Conservation (phyloP, 1,139 yeast genomes). For the Zygosaccharomyces sapae region DNA sequence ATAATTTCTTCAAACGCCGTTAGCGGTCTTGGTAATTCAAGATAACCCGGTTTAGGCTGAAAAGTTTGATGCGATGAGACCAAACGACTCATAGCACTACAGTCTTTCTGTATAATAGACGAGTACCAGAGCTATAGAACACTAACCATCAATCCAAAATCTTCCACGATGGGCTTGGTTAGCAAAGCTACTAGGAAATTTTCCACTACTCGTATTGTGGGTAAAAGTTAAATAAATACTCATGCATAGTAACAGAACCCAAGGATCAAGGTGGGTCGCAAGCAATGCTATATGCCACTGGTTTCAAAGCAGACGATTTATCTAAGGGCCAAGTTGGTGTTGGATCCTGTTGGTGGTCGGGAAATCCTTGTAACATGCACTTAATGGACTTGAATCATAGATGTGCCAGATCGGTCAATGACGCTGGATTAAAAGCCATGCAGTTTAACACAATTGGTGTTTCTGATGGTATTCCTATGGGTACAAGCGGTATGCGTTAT, state of each 20-base stretch:
- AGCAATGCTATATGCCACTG: slow-evolving; percentile 97
- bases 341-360: slow-evolving; percentile 97
- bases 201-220: slow-evolving; percentile 29
- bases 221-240: slow-evolving; percentile 69
- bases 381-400: slow-evolving; percentile 76
- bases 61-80: not conserved
- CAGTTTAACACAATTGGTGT: slow-evolving; percentile 96
- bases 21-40: not conserved
- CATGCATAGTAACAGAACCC: slow-evolving; percentile 79
- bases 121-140: not conserved
- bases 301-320: slow-evolving; percentile 77
- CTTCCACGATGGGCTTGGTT: slow-evolving; percentile 46
- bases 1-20: not conserved
- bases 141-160: not conserved
- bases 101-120: not conserved
- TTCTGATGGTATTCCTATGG: slow-evolving; percentile 94
- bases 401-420: slow-evolving; percentile 72
- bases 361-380: slow-evolving; percentile 97
- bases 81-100: not conserved
- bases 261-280: slow-evolving; percentile 98
- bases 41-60: not conserved
- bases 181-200: slow-evolving; percentile 22
- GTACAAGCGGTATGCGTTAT: slow-evolving; percentile 93
- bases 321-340: slow-evolving; percentile 88
- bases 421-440: slow-evolving; percentile 88